Conservation (phyloP, 345 rosid genomes). For the Nasturtium officinale region DNA sequence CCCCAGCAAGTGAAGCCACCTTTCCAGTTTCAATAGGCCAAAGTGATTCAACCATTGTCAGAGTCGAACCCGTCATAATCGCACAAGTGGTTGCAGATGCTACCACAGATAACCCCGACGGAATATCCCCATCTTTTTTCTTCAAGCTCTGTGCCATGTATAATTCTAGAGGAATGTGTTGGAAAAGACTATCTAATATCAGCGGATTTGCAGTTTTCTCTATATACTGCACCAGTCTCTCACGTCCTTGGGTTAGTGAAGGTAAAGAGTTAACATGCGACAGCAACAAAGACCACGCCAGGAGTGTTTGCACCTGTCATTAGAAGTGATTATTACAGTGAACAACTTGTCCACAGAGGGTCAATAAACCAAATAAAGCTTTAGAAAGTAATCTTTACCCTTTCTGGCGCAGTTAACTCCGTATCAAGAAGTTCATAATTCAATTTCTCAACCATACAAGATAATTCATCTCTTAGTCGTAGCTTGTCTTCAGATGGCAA, state of each 20-base stretch:
- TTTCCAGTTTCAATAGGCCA: slow-evolving; percentile 72
- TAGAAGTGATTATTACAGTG: slow-evolving; percentile 27
- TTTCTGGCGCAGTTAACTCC: slow-evolving; percentile 64
- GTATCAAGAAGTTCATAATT: slow-evolving; percentile 69
- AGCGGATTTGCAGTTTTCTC: slow-evolving; percentile 63
- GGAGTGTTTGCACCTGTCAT: slow-evolving; percentile 73
- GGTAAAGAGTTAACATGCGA: slow-evolving; percentile 78
- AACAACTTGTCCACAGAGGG: slow-evolving; percentile 2
- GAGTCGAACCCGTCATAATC: slow-evolving; percentile 64
- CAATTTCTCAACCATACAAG: slow-evolving; percentile 66
- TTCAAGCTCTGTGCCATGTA: slow-evolving; percentile 58
- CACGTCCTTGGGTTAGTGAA: slow-evolving; percentile 62
- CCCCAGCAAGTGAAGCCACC: slow-evolving; percentile 84
- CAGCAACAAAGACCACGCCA: slow-evolving; percentile 86
- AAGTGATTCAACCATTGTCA: slow-evolving; percentile 72
- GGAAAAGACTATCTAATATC: slow-evolving; percentile 86
- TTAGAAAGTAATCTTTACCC: slow-evolving; percentile 57
- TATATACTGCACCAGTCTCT: slow-evolving; percentile 75
- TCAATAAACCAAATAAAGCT: slow-evolving; percentile 15
- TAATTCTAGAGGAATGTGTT: slow-evolving; percentile 77
- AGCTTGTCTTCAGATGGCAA: slow-evolving; percentile 59
- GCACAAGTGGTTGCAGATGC: slow-evolving; percentile 72
- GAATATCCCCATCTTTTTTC: slow-evolving; percentile 73
- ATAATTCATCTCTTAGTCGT: slow-evolving; percentile 67
- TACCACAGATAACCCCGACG: slow-evolving; percentile 59